These are phyloP conservation scores for Kondoa subrosea DNA, from an alignment of 768 basidiomycete genomes.

Conservation along the genomic window DNA sequence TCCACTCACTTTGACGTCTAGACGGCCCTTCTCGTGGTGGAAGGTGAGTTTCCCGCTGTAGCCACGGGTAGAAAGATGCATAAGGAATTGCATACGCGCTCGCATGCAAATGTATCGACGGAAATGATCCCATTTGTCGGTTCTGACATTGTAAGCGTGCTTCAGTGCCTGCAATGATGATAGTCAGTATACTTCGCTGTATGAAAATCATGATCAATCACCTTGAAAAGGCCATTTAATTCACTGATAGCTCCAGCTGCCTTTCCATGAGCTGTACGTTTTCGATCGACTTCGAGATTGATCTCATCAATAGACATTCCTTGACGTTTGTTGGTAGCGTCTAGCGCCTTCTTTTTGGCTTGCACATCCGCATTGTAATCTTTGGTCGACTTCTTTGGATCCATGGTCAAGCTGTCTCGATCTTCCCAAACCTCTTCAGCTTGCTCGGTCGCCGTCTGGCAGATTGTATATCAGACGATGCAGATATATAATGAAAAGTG, in stretches of 20 bases:
- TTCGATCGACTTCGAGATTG: slow-evolving; percentile 50
- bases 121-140: slow-evolving; percentile 69
- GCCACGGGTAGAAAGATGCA: slow-evolving; percentile 65
- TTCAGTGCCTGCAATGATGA: slow-evolving; percentile 43
- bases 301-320: slow-evolving; percentile 65
- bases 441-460: slow-evolving; percentile 47
- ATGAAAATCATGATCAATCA: slow-evolving; percentile 4
- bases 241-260: slow-evolving; percentile 49
- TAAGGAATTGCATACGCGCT: slow-evolving; percentile 51
- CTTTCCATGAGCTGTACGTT: slow-evolving; percentile 44
- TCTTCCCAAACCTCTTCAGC: slow-evolving; percentile 47
- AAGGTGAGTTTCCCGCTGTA: slow-evolving; percentile 45
- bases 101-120: slow-evolving; percentile 73
- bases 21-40: slow-evolving; percentile 55
- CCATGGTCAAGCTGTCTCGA: slow-evolving; percentile 32
- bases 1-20: slow-evolving; percentile 46
- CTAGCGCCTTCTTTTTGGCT: slow-evolving; percentile 47
- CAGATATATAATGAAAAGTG: slow-evolving; percentile 2
- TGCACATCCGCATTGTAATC: slow-evolving; percentile 45
- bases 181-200: neutral
- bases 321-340: slow-evolving; percentile 53
- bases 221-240: slow-evolving; percentile 22
- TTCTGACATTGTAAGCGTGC: slow-evolving; percentile 48
- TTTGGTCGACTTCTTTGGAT: slow-evolving; percentile 14
- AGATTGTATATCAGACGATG: neutral